Percentiles rank a stretch among this genome's conserved stretches.
phyloP scores from a whole-genome alignment of 495 filamentous ascomycete species.

The Hypoxylon subgilvum region DNA sequence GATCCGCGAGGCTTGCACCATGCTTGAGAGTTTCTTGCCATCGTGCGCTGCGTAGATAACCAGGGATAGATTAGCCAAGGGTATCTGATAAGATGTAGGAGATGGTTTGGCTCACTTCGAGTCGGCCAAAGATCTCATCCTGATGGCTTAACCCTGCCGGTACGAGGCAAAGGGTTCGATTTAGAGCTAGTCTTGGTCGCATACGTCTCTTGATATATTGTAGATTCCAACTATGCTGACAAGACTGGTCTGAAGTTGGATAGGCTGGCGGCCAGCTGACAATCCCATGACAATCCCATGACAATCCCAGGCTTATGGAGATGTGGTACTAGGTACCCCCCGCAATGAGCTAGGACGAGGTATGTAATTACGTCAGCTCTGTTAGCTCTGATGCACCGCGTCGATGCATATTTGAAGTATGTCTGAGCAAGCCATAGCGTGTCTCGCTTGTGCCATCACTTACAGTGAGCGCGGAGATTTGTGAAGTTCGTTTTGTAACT shows the following conservation, averaged over 20 bases:
- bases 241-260: conserved; percentile 20
- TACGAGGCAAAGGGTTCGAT: conserved; percentile 2
- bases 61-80: conserved; percentile 15
- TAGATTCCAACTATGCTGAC: background rate
- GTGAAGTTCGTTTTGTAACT: conserved; percentile 42
- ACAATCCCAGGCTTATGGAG: no score
- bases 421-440: no score
- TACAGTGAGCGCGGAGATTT: conserved; percentile 40
- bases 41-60: conserved; percentile 50
- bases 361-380: conserved; percentile 16
- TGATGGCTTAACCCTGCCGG: conserved; percentile 13
- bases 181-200: background rate
- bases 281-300: no score
- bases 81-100: background rate
- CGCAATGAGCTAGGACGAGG: no score
- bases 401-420: no score
- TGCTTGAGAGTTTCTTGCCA: conserved; percentile 71
- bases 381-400: no score
- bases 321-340: background rate
- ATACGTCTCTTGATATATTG: background rate
- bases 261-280: conserved; percentile 35
- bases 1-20: conserved; percentile 64
- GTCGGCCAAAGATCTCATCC: conserved; percentile 70
- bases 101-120: conserved; percentile 54
- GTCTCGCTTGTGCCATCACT: no score